Evolutionary conservation across 2,329 filamentous ascomycete genomes (phyloP), one percentile per base, ranked within the genome.

Genomic region (Trichophaea hybrida): DNA sequence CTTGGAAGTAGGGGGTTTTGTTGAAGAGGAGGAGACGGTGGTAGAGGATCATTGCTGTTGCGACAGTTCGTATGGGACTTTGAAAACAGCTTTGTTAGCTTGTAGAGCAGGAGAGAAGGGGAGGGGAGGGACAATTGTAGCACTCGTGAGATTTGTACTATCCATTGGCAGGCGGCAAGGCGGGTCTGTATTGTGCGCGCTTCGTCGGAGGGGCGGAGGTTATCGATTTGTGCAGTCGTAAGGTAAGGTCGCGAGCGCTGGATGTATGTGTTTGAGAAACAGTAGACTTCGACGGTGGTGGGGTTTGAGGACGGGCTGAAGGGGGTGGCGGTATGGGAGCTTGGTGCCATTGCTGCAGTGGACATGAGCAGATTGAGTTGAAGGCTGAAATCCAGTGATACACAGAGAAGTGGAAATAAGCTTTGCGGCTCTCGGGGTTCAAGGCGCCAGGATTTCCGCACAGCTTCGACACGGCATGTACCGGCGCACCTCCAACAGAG

Each of bases 21-120:
- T 94, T 89, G 50, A 85, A 81, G 56, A 97, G 78, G 35, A 91
- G 84, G 71, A 96, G 96, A 67, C 89, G 89, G 76, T 97, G 91
- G 70, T 90, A 98, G 71, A 95, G 95, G 13, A 86, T 83, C 64
- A 85, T 88, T 0, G 93, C 93, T 0, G 91, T 94, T 67, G 91
- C 87, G 72, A 88, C 96, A 0, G 93, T 97, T 61, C 87, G 85
- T 31, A 96, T 83, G 1, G 93, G 93, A 50, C 87, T 90, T 62
- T 10, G 49, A 33, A 5, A 17, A 48, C 57, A 63, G 2, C n/a
- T 50, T 44, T 15, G 38, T 43, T 15, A 15, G 38, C 10, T 10
- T 2, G 38, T 10, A 15, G 38, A 15, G 38, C 1, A 10, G 38
- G 38, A 10, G 38, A 15, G 10, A 2, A 43, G 38, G 38, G 10